Conservation (phyloP, 108 stramenopile species). For the Nannochloropsis salina region DNA sequence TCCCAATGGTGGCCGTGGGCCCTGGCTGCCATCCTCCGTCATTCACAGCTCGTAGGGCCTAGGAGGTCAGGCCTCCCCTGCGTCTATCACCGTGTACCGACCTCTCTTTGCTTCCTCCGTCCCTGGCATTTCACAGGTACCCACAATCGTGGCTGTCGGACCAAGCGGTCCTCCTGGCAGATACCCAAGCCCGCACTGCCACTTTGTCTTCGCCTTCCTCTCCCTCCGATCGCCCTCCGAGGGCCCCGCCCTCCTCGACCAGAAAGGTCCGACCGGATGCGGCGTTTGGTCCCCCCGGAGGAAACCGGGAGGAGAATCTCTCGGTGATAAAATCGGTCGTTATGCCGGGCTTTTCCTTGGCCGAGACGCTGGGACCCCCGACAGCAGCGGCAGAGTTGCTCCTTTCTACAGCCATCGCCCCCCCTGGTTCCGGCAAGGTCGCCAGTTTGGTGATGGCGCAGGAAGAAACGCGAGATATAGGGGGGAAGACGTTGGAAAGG, state of each 20-base stretch:
- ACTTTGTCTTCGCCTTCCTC: not conserved
- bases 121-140: not conserved
- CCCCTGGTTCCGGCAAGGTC: slow-evolving; percentile 34
- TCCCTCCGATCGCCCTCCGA: not conserved
- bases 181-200: slow-evolving; percentile 9
- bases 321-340: slow-evolving; percentile 38
- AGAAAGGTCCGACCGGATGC: slow-evolving; percentile 21
- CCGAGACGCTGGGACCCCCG: slow-evolving; percentile 40
- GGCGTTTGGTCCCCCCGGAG: slow-evolving; percentile 42
- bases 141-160: slow-evolving; percentile 46
- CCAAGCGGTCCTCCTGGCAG: slow-evolving; percentile 22
- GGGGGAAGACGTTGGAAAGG: slow-evolving; percentile 31
- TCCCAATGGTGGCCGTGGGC: no score
- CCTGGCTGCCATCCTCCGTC: no score
- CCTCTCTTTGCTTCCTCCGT: no score
- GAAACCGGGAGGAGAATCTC: slow-evolving; percentile 28
- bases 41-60: no score
- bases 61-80: no score
- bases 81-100: no score
- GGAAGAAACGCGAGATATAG: slow-evolving; percentile 23
- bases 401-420: slow-evolving; percentile 40
- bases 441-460: no score
- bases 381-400: slow-evolving; percentile 40
- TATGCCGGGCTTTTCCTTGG: slow-evolving; percentile 33
- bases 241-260: not conserved